Conservation (phyloP, 768 basidiomycete species). For the Lentinula sp. region DNA sequence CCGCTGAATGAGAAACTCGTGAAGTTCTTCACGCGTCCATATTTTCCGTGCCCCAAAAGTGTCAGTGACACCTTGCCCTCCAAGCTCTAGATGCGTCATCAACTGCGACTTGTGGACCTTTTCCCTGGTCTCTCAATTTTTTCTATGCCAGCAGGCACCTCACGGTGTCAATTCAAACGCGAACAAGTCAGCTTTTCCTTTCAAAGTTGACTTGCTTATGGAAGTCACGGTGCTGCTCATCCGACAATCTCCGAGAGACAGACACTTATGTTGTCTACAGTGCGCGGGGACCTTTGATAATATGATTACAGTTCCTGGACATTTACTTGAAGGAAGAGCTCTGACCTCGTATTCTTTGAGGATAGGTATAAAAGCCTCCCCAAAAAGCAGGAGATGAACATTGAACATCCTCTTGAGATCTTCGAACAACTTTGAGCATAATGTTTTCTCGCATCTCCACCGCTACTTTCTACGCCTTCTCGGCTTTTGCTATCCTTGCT, state of each 20-base stretch:
- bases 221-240: too few relatives aligned
- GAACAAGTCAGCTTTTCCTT: neutral
- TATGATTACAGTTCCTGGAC: too few relatives aligned
- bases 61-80: neutral
- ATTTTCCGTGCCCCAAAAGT: neutral
- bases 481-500: neutral
- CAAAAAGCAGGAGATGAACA: neutral
- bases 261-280: too few relatives aligned
- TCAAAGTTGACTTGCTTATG: too few relatives aligned
- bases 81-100: neutral
- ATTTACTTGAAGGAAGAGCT: neutral
- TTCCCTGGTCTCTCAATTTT: neutral
- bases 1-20: neutral
- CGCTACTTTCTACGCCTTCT: neutral
- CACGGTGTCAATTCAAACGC: neutral
- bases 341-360: neutral
- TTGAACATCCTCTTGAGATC: neutral
- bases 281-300: too few relatives aligned
- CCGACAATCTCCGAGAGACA: too few relatives aligned
- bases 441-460: constrained; percentile 2
- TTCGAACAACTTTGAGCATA: neutral
- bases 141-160: neutral
- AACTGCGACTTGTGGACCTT: too few relatives aligned
- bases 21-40: neutral
- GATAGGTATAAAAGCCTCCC: neutral